Conservation (phyloP, 1,284 basidiomycete genomes). For the Mycena sp. region DNA sequence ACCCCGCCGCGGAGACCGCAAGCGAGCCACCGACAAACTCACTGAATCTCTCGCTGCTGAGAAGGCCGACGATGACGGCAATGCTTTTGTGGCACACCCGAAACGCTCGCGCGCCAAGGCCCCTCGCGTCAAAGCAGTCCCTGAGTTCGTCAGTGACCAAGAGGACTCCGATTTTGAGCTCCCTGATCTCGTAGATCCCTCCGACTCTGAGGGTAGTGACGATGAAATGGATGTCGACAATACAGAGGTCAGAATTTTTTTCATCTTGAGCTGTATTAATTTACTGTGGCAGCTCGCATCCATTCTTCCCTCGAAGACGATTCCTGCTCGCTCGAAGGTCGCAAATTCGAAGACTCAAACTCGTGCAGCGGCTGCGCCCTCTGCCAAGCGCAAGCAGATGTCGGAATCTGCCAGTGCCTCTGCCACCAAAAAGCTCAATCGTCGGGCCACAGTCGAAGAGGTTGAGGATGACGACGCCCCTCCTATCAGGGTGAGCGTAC, state of each 20-base stretch:
- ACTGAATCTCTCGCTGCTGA: not conserved
- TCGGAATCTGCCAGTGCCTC: not conserved
- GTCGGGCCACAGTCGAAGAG: not conserved
- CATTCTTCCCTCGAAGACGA: not conserved
- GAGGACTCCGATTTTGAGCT: constrained; percentile 3
- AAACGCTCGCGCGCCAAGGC: not conserved
- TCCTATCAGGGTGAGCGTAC: no score
- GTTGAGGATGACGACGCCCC: not conserved
- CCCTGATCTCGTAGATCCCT: not conserved
- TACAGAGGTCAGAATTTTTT: not conserved
- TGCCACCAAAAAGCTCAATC: not conserved
- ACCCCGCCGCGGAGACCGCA: not conserved
- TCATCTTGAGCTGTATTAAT: not conserved
- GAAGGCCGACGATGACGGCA: not conserved
- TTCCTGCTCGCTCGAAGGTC: not conserved
- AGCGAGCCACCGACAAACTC: not conserved
- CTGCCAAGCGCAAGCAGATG: not conserved
- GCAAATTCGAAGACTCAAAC: constrained; percentile 2
- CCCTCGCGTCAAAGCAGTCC: not conserved
- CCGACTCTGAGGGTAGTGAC: constrained; percentile 4
- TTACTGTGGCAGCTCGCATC: not conserved
- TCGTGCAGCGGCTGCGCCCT: not conserved
- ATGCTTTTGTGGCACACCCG: not conserved
- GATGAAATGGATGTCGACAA: constrained; percentile 3
- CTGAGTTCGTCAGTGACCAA: not conserved